Conservation (phyloP, 2,329 filamentous ascomycete species). For the Epichloe hybrida region DNA sequence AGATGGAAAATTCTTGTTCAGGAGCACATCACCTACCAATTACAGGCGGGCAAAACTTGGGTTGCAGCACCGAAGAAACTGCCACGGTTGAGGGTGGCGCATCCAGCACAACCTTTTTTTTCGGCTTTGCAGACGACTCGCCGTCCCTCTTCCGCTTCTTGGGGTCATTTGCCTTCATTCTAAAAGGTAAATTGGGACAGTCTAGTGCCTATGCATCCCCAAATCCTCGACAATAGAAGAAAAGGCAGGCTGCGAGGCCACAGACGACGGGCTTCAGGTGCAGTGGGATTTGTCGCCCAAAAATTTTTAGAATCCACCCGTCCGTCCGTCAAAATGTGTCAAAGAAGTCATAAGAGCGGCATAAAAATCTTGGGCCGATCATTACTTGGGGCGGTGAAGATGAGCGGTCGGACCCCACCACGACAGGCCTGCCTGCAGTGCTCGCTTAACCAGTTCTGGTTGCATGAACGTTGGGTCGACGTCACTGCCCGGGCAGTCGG, state of each 20-base stretch:
- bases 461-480: background rate
- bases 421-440: background rate
- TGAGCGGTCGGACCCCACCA: conserved; percentile 10
- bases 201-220: background rate
- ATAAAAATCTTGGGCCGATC: conserved; percentile 12
- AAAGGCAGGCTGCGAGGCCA: background rate
- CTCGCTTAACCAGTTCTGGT: background rate
- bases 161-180: conserved; percentile 25
- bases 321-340: conserved; percentile 1
- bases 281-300: conserved; percentile 13
- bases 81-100: conserved; percentile 25
- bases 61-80: conserved; percentile 32
- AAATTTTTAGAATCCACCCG: conserved; percentile 13
- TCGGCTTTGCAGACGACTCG: conserved; percentile 26
- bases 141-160: conserved; percentile 43
- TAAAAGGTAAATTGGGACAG: background rate
- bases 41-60: conserved; percentile 36
- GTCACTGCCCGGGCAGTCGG: conserved; percentile 3
- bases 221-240: background rate
- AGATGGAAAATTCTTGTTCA: no score
- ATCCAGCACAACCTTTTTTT: conserved; percentile 42
- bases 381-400: conserved; percentile 16
- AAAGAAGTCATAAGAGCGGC: conserved; percentile 8
- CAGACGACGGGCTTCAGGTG: background rate
- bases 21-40: conserved; percentile 26